Evolutionary conservation across 345 rosid genomes (phyloP).

Genomic region (Gossypium sturtianum): DNA sequence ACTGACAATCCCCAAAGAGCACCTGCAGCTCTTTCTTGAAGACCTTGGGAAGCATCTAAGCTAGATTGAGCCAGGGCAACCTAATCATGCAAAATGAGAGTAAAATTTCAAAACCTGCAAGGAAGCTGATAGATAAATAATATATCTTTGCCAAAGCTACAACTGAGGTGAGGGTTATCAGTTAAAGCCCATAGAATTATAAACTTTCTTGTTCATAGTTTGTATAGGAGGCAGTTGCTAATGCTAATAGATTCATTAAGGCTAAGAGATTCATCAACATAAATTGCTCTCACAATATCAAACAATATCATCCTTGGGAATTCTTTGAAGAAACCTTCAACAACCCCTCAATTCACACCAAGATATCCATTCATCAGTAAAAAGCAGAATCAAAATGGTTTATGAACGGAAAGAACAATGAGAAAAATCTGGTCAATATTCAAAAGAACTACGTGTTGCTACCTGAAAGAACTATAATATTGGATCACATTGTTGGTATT

Average conservation of each 20-base stretch:
- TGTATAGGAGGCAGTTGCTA: not conserved
- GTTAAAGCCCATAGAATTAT: not conserved
- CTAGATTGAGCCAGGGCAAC: slow-evolving; percentile 86
- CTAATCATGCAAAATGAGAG: slow-evolving; percentile 28
- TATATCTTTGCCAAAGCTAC: not conserved
- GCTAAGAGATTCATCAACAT: not conserved
- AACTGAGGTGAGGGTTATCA: not conserved
- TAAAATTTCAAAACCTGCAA: slow-evolving; percentile 5
- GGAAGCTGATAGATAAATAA: slow-evolving; percentile 13
- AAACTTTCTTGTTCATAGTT: not conserved
- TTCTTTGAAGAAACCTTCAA: too few species aligned
- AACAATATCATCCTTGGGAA: not conserved
- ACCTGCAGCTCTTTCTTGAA: slow-evolving; percentile 98
- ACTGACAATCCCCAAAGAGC: slow-evolving; percentile 97
- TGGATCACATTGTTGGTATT: too few species aligned
- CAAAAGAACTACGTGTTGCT: too few species aligned
- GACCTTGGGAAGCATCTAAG: slow-evolving; percentile 80
- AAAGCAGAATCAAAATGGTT: not conserved
- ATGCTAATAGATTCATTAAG: not conserved
- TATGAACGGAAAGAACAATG: too few species aligned
- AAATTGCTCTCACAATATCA: not conserved
- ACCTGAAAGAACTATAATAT: too few species aligned
- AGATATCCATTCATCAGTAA: not conserved
- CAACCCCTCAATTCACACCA: not conserved
- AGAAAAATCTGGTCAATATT: too few species aligned